Percentiles rank a stretch among this genome's conserved stretches.
Conservation (phyloP, 345 rosid species). For the Syzygium aqueum region DNA sequence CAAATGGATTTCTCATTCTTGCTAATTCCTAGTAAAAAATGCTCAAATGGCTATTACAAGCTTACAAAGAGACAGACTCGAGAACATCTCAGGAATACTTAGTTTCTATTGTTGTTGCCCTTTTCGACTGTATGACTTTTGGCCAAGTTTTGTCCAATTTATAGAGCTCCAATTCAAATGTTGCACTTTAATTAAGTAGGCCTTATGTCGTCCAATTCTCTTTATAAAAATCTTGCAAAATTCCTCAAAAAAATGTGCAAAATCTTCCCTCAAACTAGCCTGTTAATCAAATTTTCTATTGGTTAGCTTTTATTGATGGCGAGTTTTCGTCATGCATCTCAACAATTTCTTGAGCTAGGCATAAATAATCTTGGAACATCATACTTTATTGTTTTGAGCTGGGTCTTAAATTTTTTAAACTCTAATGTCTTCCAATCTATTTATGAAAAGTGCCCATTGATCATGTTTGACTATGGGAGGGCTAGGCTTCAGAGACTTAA, state of each 20-base stretch:
- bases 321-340: background rate
- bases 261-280: background rate
- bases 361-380: background rate
- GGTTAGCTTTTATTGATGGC: background rate
- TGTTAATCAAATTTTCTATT: background rate
- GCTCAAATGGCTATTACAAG: background rate
- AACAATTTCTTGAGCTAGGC: background rate
- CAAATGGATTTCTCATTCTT: background rate
- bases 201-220: background rate
- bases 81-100: background rate
- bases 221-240: background rate
- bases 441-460: background rate
- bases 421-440: background rate
- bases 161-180: background rate
- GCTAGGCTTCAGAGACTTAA: too few relatives aligned
- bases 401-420: background rate
- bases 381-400: background rate
- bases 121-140: background rate
- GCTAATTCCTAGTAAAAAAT: background rate
- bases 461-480: background rate
- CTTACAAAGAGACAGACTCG: background rate
- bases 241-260: background rate
- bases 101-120: background rate
- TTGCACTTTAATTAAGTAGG: background rate
- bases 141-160: background rate